Conservation (phyloP, 2,329 filamentous ascomycete genomes). For the Didymella arachidicola region DNA sequence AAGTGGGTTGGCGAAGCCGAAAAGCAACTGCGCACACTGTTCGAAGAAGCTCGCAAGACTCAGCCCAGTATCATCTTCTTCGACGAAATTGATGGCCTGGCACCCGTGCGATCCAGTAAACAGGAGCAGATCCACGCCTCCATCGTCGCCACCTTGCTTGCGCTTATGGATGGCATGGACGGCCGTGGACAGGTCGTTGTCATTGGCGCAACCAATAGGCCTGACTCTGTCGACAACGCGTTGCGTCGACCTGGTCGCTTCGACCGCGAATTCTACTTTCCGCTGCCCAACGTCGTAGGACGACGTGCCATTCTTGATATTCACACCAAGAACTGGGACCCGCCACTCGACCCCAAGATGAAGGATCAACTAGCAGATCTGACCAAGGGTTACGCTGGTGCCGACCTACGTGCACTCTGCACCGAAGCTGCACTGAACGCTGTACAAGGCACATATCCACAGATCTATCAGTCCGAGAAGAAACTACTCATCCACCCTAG, state of each 20-base stretch:
- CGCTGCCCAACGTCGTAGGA: slow-evolving; percentile 80
- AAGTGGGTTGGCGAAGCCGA: slow-evolving; percentile 99
- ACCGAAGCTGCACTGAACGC: slow-evolving; percentile 96
- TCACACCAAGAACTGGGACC: slow-evolving; percentile 92
- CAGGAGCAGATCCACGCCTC: slow-evolving; percentile 99
- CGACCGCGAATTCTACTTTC: slow-evolving; percentile 98
- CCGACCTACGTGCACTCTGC: slow-evolving; percentile 90
- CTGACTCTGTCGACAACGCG: slow-evolving; percentile 96
- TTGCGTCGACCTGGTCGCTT: slow-evolving; percentile 92
- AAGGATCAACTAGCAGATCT: slow-evolving; percentile 84
- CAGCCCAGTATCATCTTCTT: slow-evolving; percentile 99
- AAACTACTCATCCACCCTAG: slow-evolving; percentile 88
- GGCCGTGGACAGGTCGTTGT: slow-evolving; percentile 84
- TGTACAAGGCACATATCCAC: slow-evolving; percentile 93
- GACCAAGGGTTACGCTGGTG: slow-evolving; percentile 96
- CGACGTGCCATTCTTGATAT: slow-evolving; percentile 91
- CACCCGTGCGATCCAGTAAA: slow-evolving; percentile 94
- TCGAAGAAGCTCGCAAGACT: slow-evolving; percentile 93
- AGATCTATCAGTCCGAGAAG: slow-evolving; percentile 90
- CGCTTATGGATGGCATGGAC: slow-evolving; percentile 61
- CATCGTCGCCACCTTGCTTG: slow-evolving; percentile 68
- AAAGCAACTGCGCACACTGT: slow-evolving; percentile 88
- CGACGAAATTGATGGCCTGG: slow-evolving; percentile 96
- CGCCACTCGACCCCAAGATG: slow-evolving; percentile 74
- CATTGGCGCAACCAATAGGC: slow-evolving; percentile 97